Evolutionary conservation across 331 rosid genomes (phyloP).

Genomic region (Acacia pycnantha): DNA sequence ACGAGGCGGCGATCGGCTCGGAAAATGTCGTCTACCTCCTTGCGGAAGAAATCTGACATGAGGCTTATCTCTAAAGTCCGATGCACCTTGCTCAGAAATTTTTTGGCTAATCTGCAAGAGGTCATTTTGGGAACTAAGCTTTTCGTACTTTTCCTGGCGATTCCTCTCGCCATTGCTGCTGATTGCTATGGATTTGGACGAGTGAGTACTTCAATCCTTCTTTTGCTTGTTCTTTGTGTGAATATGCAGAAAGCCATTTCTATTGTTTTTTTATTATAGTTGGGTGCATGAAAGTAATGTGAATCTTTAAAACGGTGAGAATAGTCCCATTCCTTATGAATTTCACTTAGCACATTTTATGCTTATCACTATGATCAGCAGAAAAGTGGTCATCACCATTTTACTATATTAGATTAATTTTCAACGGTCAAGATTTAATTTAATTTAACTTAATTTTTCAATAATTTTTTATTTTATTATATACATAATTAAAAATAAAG

Average conservation of each 20-base stretch:
- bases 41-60: constrained; percentile 65
- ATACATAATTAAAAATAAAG: no score
- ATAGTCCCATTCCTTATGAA: no score
- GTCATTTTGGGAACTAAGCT: constrained; percentile 81
- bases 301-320: no score
- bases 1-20: constrained; percentile 56
- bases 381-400: no score
- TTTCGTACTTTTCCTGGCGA: constrained; percentile 56
- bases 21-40: constrained; percentile 67
- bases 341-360: no score
- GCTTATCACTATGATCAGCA: no score
- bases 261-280: not conserved
- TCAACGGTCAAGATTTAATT: no score
- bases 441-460: no score
- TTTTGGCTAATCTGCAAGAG: constrained; percentile 64
- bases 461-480: no score
- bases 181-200: constrained; percentile 48
- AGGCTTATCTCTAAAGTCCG: constrained; percentile 57
- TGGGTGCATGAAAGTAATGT: no score
- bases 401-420: no score
- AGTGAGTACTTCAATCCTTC: constrained; percentile 56
- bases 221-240: not conserved
- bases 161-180: constrained; percentile 66
- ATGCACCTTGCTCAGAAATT: constrained; percentile 24
- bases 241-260: not conserved